These are phyloP conservation scores for Psilocybe cyanescens DNA, from an alignment of 768 basidiomycete genomes.

Conservation along the genomic window DNA sequence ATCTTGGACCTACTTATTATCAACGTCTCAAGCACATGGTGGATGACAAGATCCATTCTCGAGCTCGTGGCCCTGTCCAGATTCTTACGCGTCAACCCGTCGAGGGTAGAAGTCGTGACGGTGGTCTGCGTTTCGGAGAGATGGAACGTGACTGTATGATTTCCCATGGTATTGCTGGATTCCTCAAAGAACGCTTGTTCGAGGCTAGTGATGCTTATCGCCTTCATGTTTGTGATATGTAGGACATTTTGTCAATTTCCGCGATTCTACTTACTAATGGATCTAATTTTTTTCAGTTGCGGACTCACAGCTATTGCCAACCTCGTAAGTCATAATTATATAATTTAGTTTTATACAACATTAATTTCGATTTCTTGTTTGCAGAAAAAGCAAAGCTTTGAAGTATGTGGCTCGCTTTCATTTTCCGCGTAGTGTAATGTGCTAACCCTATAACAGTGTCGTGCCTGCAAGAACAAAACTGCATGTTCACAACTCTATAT, in stretches of 20 bases:
- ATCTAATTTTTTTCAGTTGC: slow-evolving; percentile 54
- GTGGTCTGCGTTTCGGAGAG: slow-evolving; percentile 99
- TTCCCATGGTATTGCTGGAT: slow-evolving; percentile 97
- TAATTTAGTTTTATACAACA: slow-evolving; percentile 8
- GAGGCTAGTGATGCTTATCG: slow-evolving; percentile 94
- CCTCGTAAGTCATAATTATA: slow-evolving; percentile 57
- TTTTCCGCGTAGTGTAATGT: neutral
- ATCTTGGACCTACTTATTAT: slow-evolving; percentile 98
- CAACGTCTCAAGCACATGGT: slow-evolving; percentile 99
- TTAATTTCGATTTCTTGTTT: slow-evolving; percentile 6
- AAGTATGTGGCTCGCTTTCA: slow-evolving; percentile 43
- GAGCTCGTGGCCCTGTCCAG: slow-evolving; percentile 96
- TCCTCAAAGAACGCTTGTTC: slow-evolving; percentile 96
- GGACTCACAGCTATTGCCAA: slow-evolving; percentile 98
- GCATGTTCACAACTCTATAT: slow-evolving; percentile 90
- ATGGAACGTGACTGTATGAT: slow-evolving; percentile 99
- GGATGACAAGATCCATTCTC: slow-evolving; percentile 99
- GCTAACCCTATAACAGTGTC: slow-evolving; percentile 55
- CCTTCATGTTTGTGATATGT: slow-evolving; percentile 97
- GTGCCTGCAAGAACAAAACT: slow-evolving; percentile 97
- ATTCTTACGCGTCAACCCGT: slow-evolving; percentile 98
- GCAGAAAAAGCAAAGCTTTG: slow-evolving; percentile 97
- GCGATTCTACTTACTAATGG: slow-evolving; percentile 9
- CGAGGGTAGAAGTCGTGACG: slow-evolving; percentile 97
- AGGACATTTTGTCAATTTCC: slow-evolving; percentile 33